Evolutionary conservation across 768 basidiomycete species (phyloP), one percentile per base, ranked within the genome.

Genomic region (Pulveroboletus sp.): DNA sequence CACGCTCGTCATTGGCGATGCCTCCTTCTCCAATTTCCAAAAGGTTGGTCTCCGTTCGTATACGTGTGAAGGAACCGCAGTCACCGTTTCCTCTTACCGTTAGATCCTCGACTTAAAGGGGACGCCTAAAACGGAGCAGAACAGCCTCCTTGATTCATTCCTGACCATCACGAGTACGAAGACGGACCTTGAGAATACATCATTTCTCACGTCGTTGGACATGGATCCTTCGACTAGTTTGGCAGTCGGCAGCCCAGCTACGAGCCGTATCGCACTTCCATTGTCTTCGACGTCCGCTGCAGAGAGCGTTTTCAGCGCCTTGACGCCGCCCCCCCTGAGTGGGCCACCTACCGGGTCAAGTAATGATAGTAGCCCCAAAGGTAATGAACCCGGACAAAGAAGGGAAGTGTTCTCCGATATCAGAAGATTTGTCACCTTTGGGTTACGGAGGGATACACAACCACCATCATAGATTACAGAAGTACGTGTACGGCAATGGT

Each of bases 1-100:
- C 63, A 93, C 91, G 8, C 77, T 97, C 24, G 77, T 97, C 49
- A 89, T 99, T 54, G 91, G 91, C 21, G 95, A 97, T 69, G 85
- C 88, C 6, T 94, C 93, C 2, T 94, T 94, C 69, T 87, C 86
- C 28, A 98, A 98, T 69, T 99, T 99, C 74, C 96, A 98, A 74
- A 99, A 99, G 82, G 93, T 87, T 31, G 35, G 69, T n/a, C 40
- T 26, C 18, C 11, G 14, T n/a, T 17, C 39, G 10, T 13, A 13
- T 28, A 15, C 35, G 46, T 35, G 33, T 31, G 35, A 35, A 33
- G 39, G 41, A 28, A 47, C 55, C 51, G 49, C 57, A 51, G 49
- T 55, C 36, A 59, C 21, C 11, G n/a, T 18, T 8, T 24, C 33
- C 18, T 31, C 42, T 37, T 47, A 8, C 35, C 17, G n/a, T 5